phyloP scores from a whole-genome alignment of 2,329 filamentous ascomycete genomes.

The Phoma sp. region DNA sequence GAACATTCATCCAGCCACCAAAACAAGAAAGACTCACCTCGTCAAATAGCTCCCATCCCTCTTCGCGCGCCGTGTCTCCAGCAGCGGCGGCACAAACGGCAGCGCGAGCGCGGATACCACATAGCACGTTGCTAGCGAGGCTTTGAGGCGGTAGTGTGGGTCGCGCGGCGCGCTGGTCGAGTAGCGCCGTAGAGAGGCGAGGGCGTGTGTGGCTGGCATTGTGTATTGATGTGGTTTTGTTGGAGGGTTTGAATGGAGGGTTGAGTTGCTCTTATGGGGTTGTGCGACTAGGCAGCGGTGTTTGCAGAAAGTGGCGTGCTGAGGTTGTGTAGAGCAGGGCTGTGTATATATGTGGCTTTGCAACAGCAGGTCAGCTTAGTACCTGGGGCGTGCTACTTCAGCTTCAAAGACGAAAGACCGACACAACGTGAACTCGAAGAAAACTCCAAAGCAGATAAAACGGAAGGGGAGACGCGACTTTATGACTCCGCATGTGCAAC shows the following conservation, averaged over 20 bases:
- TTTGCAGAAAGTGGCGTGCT: not conserved
- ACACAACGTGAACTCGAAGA: not conserved
- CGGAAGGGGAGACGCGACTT: not conserved
- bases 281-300: constrained; percentile 3
- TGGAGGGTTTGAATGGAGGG: not conserved
- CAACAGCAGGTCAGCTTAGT: no score
- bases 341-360: constrained; percentile 1
- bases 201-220: constrained; percentile 42
- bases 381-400: no score
- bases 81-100: constrained; percentile 49
- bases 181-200: constrained; percentile 45
- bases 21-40: constrained; percentile 46
- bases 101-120: constrained; percentile 48
- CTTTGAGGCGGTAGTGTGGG: constrained; percentile 45
- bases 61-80: constrained; percentile 46
- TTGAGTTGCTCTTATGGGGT: not conserved
- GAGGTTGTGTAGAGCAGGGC: not conserved
- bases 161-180: constrained; percentile 44
- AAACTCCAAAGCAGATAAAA: not conserved
- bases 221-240: not conserved
- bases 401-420: not conserved
- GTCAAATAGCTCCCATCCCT: constrained; percentile 47
- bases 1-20: constrained; percentile 12
- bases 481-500: constrained; percentile 1
- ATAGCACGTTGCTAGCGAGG: constrained; percentile 46